These are phyloP conservation scores for Eucalyptus albens DNA, from an alignment of 345 rosid species.

Conservation along the genomic window DNA sequence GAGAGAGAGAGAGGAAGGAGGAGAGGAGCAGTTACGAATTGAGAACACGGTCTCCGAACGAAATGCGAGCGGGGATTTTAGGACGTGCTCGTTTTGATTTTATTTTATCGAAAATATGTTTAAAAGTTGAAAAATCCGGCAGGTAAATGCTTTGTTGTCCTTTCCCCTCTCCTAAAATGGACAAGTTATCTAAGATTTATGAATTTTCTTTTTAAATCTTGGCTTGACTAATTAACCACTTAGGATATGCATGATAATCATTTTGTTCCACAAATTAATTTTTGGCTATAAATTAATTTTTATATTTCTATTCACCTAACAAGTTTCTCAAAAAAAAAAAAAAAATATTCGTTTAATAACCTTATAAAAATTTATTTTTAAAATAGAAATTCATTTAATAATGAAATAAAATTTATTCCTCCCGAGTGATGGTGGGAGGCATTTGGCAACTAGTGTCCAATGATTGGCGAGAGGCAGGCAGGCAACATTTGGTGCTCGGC, in stretches of 20 bases:
- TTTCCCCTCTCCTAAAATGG: background rate
- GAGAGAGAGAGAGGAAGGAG: background rate
- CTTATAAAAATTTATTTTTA: accelerated
- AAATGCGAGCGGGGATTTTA: background rate
- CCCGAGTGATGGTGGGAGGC: accelerated
- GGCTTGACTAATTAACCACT: background rate
- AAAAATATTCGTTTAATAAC: no score
- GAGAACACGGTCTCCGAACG: background rate
- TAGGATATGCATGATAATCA: no score
- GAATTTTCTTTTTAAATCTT: background rate
- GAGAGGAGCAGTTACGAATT: background rate
- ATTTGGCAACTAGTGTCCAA: accelerated
- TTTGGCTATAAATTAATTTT: no score
- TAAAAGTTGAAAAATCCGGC: background rate
- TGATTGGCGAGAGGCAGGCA: accelerated
- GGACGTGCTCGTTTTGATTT: background rate
- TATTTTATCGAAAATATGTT: background rate
- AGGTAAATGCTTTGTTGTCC: background rate
- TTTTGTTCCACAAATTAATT: no score
- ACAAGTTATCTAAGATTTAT: background rate
- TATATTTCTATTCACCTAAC: accelerated
- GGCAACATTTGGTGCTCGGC: accelerated
- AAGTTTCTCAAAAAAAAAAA: no score
- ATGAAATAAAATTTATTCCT: no score
- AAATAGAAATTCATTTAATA: accelerated